phyloP scores from a whole-genome alignment of 768 basidiomycete species.

The Psilocybe subaeruginosa region DNA sequence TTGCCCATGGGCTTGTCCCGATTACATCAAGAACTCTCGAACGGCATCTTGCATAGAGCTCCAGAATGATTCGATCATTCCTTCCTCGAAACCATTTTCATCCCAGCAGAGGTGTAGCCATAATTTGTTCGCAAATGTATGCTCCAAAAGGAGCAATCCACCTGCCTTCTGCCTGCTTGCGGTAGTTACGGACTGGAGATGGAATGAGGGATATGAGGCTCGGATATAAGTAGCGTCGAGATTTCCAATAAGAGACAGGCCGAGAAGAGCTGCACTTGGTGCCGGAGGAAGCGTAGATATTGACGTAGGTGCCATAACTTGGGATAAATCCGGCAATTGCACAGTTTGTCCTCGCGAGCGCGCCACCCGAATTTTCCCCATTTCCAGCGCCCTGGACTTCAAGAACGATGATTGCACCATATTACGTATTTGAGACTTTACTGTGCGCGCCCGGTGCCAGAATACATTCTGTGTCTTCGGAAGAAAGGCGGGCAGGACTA shows the following conservation, averaged over 20 bases:
- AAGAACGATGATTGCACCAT: conserved; percentile 56
- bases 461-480: neutral
- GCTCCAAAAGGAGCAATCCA: conserved; percentile 4
- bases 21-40: neutral
- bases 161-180: conserved; percentile 3
- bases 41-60: conserved; percentile 25
- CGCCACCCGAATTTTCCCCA: conserved; percentile 2
- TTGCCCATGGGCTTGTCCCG: neutral
- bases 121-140: conserved; percentile 7
- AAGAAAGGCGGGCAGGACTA: conserved; percentile 6
- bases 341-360: neutral
- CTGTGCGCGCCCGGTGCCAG: conserved; percentile 4
- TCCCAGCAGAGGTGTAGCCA: conserved; percentile 10
- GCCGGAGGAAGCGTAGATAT: conserved; percentile 27
- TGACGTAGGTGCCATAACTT: neutral
- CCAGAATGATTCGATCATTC: conserved; percentile 33
- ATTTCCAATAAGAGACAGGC: conserved; percentile 8
- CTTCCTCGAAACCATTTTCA: conserved; percentile 6
- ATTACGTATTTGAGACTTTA: conserved; percentile 43
- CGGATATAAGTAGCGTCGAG: conserved; percentile 3
- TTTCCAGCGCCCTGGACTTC: conserved; percentile 45
- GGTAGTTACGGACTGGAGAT: conserved; percentile 1
- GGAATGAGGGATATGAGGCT: conserved; percentile 1
- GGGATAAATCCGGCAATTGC: neutral
- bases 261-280: conserved; percentile 24